These are phyloP conservation scores for Clarireedia hainanense DNA, from an alignment of 2,329 filamentous ascomycete species.

Conservation along the genomic window DNA sequence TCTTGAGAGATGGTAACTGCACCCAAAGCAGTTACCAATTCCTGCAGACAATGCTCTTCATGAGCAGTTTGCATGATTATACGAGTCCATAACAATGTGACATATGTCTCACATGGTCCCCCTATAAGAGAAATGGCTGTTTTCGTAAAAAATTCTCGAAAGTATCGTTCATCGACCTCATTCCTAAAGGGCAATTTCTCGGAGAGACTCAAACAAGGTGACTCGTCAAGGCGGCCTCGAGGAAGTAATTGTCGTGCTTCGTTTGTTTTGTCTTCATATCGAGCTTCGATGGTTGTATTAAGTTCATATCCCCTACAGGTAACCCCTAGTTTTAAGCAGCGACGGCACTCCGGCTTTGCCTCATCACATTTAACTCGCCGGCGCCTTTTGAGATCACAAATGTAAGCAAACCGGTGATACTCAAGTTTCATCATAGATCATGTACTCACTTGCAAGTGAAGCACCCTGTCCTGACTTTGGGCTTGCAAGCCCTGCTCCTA, in stretches of 20 bases:
- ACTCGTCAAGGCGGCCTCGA: neutral
- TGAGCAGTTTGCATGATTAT: conserved; percentile 56
- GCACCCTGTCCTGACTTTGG: conserved; percentile 7
- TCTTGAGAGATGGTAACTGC: conserved; percentile 34
- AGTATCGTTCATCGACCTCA: conserved; percentile 34
- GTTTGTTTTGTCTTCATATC: neutral
- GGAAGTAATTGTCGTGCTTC: neutral
- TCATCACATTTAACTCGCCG: conserved; percentile 9
- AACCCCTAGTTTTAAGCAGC: conserved; percentile 1
- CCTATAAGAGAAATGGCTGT: conserved; percentile 34
- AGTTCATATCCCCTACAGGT: conserved; percentile 5
- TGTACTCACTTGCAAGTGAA: conserved; percentile 11
- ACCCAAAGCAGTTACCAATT: conserved; percentile 57
- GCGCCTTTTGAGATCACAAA: neutral
- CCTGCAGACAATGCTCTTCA: conserved; percentile 48
- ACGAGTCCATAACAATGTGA: conserved; percentile 51
- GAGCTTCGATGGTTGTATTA: neutral
- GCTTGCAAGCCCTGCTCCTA: conserved; percentile 2
- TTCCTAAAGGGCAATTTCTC: conserved; percentile 20
- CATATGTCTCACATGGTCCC: conserved; percentile 41
- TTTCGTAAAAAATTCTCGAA: conserved; percentile 4
- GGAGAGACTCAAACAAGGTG: neutral
- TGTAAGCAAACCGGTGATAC: neutral
- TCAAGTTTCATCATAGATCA: neutral
- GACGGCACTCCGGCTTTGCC: conserved; percentile 3